Evolutionary conservation across 176 grass and related monocot genomes (phyloP).

Genomic region (Urochloa ruziziensis): DNA sequence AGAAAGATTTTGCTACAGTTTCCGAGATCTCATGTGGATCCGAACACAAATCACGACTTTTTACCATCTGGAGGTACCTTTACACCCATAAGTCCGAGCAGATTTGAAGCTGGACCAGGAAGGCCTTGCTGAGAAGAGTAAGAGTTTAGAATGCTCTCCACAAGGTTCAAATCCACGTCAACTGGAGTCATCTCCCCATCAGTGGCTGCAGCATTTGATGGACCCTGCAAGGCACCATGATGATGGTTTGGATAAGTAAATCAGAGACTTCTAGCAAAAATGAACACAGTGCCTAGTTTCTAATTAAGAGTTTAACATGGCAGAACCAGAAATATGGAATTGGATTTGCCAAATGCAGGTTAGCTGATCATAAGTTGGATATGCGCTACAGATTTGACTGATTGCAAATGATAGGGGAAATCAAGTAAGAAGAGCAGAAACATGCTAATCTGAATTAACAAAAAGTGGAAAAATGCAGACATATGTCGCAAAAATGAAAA

Average conservation of each 20-base stretch:
- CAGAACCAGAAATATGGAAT: not conserved
- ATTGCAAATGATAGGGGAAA: not conserved
- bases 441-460: not conserved
- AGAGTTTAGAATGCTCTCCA: conserved; percentile 80
- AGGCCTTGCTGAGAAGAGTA: conserved; percentile 96
- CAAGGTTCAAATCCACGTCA: conserved; percentile 93
- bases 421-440: not conserved
- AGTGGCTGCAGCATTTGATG: conserved; percentile 52
- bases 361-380: not conserved
- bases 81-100: conserved; percentile 89
- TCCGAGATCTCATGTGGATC: not conserved
- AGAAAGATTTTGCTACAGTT: not conserved
- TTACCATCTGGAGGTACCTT: conserved; percentile 74
- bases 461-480: not conserved
- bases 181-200: conserved; percentile 71
- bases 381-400: not conserved
- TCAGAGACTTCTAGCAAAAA: not conserved
- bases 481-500: not conserved
- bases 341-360: not conserved
- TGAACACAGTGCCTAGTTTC: not conserved
- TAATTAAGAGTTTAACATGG: not conserved
- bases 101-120: conserved; percentile 83
- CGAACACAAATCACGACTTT: conserved; percentile 31
- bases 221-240: conserved; percentile 45
- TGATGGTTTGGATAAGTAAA: not conserved